Evolutionary conservation across 2,329 filamentous ascomycete genomes (phyloP).

Genomic region (Orbilia brochopaga): DNA sequence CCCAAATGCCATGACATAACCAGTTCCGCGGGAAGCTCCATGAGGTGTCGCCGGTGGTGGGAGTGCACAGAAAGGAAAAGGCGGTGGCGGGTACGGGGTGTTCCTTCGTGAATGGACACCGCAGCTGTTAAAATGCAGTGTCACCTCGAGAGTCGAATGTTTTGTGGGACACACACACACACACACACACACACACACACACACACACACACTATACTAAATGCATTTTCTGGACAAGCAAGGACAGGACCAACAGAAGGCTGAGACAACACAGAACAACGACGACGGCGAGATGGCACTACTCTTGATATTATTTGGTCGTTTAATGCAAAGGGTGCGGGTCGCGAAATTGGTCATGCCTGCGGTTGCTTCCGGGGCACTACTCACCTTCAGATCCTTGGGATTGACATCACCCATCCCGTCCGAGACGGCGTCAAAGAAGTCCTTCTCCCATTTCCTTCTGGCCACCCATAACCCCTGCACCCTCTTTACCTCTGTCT

Average conservation of each 20-base stretch:
- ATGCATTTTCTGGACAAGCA: slow-evolving; percentile 38
- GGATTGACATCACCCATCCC: slow-evolving; percentile 52
- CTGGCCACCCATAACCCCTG: slow-evolving; percentile 51
- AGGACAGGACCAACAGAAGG: slow-evolving; percentile 10
- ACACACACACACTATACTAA: slow-evolving; percentile 41
- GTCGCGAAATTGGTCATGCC: slow-evolving; percentile 25
- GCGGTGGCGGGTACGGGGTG: slow-evolving; percentile 13
- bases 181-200: slow-evolving; percentile 40
- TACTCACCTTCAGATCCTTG: slow-evolving; percentile 46
- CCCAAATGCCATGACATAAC: slow-evolving; percentile 29
- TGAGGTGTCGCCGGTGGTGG: slow-evolving; percentile 19
- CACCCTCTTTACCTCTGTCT: slow-evolving; percentile 51
- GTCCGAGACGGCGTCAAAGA: slow-evolving; percentile 52
- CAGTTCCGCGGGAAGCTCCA: slow-evolving; percentile 38
- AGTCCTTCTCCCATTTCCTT: slow-evolving; percentile 54
- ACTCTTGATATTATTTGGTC: slow-evolving; percentile 22
- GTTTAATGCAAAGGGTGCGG: slow-evolving; percentile 17
- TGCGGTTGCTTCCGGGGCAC: slow-evolving; percentile 12
- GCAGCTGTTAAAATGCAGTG: slow-evolving; percentile 34
- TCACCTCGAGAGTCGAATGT: slow-evolving; percentile 49
- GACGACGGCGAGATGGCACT: slow-evolving; percentile 12
- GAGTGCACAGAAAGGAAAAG: slow-evolving; percentile 4
- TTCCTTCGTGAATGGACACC: slow-evolving; percentile 1
- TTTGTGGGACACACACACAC: slow-evolving; percentile 39
- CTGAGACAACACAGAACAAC: slow-evolving; percentile 16